Evolutionary conservation across 371 early-diverging fungal species (phyloP).

Genomic region (Mucor indicus): DNA sequence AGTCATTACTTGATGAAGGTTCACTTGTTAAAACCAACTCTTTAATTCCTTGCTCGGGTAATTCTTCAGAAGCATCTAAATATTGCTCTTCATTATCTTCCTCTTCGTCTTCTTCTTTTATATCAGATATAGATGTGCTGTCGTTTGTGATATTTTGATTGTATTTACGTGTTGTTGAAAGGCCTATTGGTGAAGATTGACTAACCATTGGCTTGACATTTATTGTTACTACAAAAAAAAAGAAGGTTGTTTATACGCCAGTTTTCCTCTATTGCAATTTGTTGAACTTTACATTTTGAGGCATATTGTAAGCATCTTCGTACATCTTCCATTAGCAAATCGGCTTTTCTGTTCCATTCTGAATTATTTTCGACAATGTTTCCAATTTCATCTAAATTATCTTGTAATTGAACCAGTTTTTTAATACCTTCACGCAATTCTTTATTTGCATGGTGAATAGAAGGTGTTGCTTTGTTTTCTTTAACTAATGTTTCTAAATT

Average conservation of each 20-base stretch:
- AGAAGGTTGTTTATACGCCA: background rate
- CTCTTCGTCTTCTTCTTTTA: conserved; percentile 20
- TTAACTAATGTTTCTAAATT: conserved; percentile 8
- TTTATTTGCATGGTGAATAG: conserved; percentile 6
- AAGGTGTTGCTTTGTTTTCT: conserved; percentile 6
- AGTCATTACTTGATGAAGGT: conserved; percentile 1
- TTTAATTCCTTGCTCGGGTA: background rate
- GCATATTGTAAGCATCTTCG: conserved; percentile 21
- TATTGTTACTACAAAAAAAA: conserved; percentile 2
- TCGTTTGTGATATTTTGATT: background rate
- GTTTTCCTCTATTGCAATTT: background rate
- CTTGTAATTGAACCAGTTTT: conserved; percentile 24
- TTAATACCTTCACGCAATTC: conserved; percentile 26
- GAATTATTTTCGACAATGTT: conserved; percentile 7
- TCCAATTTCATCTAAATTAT: conserved; percentile 22
- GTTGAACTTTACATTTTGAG: conserved; percentile 12
- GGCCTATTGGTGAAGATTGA: conserved; percentile 15
- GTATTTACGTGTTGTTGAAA: conserved; percentile 4
- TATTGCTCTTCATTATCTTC: conserved; percentile 11
- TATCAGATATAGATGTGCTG: background rate
- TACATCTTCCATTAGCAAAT: conserved; percentile 24
- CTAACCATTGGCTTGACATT: conserved; percentile 16
- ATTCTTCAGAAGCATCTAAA: conserved; percentile 13
- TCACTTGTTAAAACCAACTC: background rate
- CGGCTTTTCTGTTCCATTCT: conserved; percentile 21